These are phyloP conservation scores for Endoconidiophora laricicola DNA, from an alignment of 2,329 filamentous ascomycete species.

Conservation along the genomic window DNA sequence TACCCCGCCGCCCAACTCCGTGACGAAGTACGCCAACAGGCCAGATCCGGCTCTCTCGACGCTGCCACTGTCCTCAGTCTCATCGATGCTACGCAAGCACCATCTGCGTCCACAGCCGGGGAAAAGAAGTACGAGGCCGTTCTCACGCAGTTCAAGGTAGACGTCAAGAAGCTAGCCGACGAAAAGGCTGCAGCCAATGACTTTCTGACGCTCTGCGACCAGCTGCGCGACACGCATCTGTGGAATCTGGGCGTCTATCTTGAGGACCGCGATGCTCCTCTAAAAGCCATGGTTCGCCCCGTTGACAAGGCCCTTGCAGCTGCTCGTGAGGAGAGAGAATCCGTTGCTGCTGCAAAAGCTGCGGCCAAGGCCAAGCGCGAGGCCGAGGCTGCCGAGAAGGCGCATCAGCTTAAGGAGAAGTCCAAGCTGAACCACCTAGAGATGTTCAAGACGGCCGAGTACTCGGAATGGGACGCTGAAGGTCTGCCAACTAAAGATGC, in stretches of 20 bases:
- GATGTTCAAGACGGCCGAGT: constrained; percentile 44
- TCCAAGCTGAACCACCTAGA: constrained; percentile 37
- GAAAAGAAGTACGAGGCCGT: constrained; percentile 19
- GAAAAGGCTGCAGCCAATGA: constrained; percentile 38
- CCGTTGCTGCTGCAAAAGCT: constrained; percentile 37
- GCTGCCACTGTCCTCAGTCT: constrained; percentile 28
- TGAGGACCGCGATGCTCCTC: constrained; percentile 55
- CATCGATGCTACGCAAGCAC: constrained; percentile 30
- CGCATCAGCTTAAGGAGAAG: constrained; percentile 26
- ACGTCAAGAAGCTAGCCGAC: constrained; percentile 35
- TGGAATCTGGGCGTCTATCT: constrained; percentile 75
- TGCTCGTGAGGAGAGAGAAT: constrained; percentile 41
- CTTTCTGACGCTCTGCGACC: constrained; percentile 61
- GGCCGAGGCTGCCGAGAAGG: constrained; percentile 35
- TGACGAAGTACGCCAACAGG: constrained; percentile 10
- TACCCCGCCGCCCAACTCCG: constrained; percentile 20
- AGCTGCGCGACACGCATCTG: constrained; percentile 63
- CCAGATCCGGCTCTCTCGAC: constrained; percentile 24
- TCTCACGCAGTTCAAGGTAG: constrained; percentile 37
- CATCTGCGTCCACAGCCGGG: constrained; percentile 28
- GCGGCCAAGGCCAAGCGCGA: constrained; percentile 34
- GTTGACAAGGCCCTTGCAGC: constrained; percentile 39
- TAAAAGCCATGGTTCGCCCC: constrained; percentile 57
- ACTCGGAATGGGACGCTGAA: constrained; percentile 65
- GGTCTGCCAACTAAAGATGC: constrained; percentile 64